Evolutionary conservation across 1,284 basidiomycete species (phyloP), one percentile per base, ranked within the genome.

Genomic region (Cutaneotrichosporon spelunceum): DNA sequence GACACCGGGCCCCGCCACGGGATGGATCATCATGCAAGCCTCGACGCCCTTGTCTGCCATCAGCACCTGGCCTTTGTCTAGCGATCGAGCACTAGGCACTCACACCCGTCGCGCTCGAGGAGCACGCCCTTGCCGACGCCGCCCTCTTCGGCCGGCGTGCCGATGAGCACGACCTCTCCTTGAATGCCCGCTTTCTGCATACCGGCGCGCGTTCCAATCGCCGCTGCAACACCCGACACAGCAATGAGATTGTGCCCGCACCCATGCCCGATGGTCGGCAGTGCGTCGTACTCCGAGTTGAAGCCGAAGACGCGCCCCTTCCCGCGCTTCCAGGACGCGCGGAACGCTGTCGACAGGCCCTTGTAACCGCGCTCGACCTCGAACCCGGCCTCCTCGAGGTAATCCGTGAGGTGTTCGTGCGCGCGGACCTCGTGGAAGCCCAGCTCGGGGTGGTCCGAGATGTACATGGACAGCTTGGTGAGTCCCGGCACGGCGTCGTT

Each of bases 201-300:
- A 7, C 87, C 87, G 30, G 83, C 82, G 70, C 87, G 88, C 57
- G 90, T 80, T 6, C 86, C 87, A 56, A 91, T 76, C 9, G 90
- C 87, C 16, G 89, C 84, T 13, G 87, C 91, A 24, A 91, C 85
- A 27, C 91, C 91, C 56, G 85, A 83, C 61, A 89, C 86, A 33
- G 90, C 90, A 62, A 93, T 93, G 59, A 93, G 82, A 74, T 92
- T 92, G 73, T 93, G 90, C 67, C 90, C 90, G 70, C 91, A 93
- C 0, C 88, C 91, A 75, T 92, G 86, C 5, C 87, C 86, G 56
- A 88, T 81, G 21, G 83, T 81, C 82, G 68, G 66, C 7, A 72
- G 54, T 2, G 69, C 69, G 44, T 72, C 70, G 60, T 60, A 68
- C 57, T 92, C 89, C 8, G 88, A 86, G 73, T 90, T 90, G 57